These are phyloP conservation scores for Larix kaempferi DNA, from an alignment of 75 land plant species.

Conservation along the genomic window DNA sequence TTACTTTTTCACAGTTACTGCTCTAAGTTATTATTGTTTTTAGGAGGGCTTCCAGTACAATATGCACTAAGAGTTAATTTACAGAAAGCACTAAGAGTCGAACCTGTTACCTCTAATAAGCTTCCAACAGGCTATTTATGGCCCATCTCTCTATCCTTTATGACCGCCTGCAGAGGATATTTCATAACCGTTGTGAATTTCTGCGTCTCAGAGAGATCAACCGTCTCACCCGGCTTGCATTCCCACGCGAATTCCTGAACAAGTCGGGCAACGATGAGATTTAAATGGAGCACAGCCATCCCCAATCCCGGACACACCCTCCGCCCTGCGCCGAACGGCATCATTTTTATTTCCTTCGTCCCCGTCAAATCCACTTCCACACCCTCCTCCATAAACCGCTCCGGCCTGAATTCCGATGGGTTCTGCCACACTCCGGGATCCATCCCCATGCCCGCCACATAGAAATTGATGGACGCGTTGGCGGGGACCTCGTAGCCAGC, in stretches of 20 bases:
- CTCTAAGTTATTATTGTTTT: too few relatives aligned
- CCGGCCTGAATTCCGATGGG: conserved; percentile 58
- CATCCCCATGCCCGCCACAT: conserved; percentile 46
- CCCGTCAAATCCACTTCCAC: conserved; percentile 64
- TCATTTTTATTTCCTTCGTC: conserved; percentile 48
- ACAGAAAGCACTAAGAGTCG: too few relatives aligned
- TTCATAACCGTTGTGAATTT: conserved; percentile 15
- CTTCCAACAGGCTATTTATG: too few relatives aligned
- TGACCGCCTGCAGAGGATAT: too few relatives aligned
- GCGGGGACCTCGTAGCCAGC: conserved; percentile 46
- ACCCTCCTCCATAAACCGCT: conserved; percentile 39
- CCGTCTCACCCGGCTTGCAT: conserved; percentile 20
- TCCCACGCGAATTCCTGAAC: conserved; percentile 40
- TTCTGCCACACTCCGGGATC: conserved; percentile 49
- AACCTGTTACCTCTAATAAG: too few relatives aligned
- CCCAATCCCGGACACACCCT: conserved; percentile 56
- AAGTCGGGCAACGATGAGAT: conserved; percentile 42
- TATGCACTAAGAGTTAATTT: too few relatives aligned
- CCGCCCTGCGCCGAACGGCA: conserved; percentile 80
- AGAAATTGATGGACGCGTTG: conserved; percentile 32
- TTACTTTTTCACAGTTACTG: too few relatives aligned
- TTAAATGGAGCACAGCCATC: conserved; percentile 37
- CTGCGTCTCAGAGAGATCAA: conserved; percentile 30
- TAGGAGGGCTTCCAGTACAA: too few relatives aligned
- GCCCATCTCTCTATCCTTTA: too few relatives aligned